These are phyloP conservation scores for Rosa hybrid DNA, from an alignment of 331 rosid species.

Conservation along the genomic window DNA sequence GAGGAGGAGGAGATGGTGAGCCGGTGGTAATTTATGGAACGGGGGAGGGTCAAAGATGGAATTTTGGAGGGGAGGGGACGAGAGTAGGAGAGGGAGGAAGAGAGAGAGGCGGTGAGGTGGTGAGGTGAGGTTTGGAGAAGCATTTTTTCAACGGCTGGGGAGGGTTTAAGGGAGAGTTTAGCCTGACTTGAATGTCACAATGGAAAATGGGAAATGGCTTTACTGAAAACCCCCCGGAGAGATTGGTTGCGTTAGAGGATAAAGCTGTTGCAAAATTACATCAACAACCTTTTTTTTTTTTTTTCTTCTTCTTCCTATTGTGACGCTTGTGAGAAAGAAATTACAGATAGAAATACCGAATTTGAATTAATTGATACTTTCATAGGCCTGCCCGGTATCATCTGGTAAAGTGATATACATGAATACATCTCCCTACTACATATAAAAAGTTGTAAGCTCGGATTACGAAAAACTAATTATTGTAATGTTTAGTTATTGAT, in stretches of 20 bases:
- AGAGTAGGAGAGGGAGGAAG: constrained; percentile 50
- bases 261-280: constrained; percentile 14
- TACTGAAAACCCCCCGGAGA: not conserved
- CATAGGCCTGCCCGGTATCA: too few relatives aligned
- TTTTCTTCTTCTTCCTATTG: too few relatives aligned
- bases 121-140: constrained; percentile 50
- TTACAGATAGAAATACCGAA: too few relatives aligned
- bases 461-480: too few relatives aligned
- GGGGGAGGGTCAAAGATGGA: constrained; percentile 22
- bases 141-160: constrained; percentile 26
- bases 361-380: too few relatives aligned
- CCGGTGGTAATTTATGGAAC: constrained; percentile 10
- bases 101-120: constrained; percentile 43
- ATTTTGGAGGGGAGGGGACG: constrained; percentile 25
- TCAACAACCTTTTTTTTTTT: not conserved
- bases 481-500: too few relatives aligned
- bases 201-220: not conserved
- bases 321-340: too few relatives aligned
- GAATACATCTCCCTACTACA: too few relatives aligned
- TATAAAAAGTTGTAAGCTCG: too few relatives aligned
- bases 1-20: constrained; percentile 51
- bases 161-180: not conserved
- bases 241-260: constrained; percentile 16
- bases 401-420: too few relatives aligned
- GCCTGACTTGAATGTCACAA: not conserved